Evolutionary conservation across 352 stramenopile species (phyloP).

Genomic region (Globisporangium abappressorium): DNA sequence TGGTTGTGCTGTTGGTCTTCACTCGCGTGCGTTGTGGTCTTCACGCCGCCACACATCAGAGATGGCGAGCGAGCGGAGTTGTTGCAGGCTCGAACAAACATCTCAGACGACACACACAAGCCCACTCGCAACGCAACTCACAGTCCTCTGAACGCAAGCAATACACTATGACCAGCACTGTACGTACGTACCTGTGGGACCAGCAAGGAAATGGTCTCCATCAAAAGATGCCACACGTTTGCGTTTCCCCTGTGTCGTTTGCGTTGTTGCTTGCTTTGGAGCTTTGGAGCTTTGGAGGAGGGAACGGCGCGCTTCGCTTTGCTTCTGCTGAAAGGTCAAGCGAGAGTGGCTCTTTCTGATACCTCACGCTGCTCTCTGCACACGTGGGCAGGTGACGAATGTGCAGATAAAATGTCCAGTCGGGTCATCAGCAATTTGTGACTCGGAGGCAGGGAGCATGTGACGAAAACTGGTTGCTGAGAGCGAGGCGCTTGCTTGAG

Average conservation of each 20-base stretch:
- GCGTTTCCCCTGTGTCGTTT: neutral
- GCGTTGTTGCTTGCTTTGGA: neutral
- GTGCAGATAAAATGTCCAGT: neutral
- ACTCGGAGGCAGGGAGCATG: neutral
- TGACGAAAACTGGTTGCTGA: neutral
- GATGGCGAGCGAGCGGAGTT: neutral
- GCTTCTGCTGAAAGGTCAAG: neutral
- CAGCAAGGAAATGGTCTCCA: neutral
- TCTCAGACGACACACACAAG: too few relatives aligned
- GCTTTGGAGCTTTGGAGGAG: neutral
- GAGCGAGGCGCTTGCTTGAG: neutral
- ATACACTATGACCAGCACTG: neutral
- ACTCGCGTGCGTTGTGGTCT: neutral
- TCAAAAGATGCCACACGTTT: neutral
- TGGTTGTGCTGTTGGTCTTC: neutral
- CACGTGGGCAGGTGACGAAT: neutral
- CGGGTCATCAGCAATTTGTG: neutral
- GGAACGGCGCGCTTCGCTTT: neutral
- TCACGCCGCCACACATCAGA: neutral
- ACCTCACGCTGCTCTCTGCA: neutral
- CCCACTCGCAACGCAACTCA: neutral
- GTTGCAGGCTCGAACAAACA: neutral
- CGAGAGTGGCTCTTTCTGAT: neutral
- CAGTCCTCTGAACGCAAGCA: neutral
- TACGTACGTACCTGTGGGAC: neutral